Percentiles rank a stretch among this genome's conserved stretches.
These are phyloP conservation scores for Epichloe glyceriae DNA, from an alignment of 2,329 filamentous ascomycete genomes.

Conservation along the genomic window DNA sequence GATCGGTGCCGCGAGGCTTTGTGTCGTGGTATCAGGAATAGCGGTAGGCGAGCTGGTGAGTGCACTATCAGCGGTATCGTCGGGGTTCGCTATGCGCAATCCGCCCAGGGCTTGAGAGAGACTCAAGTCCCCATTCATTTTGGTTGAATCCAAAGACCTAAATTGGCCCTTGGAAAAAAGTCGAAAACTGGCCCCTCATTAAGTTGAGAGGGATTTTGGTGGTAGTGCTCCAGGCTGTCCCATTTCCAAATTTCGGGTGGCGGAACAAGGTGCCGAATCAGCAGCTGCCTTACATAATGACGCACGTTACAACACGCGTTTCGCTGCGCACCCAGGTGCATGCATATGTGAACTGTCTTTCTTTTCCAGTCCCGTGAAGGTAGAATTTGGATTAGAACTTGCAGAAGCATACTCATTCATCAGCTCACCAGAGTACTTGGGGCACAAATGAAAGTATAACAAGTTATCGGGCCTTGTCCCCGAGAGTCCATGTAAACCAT, in stretches of 20 bases:
- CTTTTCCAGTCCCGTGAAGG: background rate
- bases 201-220: constrained; percentile 1
- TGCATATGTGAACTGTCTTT: background rate
- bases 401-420: background rate
- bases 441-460: background rate
- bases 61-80: constrained; percentile 44
- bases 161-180: constrained; percentile 13
- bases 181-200: constrained; percentile 1
- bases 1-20: constrained; percentile 6
- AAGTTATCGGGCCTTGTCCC: background rate
- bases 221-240: background rate
- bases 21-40: constrained; percentile 10
- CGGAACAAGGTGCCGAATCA: constrained; percentile 4
- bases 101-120: constrained; percentile 87
- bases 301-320: background rate
- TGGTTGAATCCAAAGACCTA: constrained; percentile 17
- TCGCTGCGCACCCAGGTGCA: background rate
- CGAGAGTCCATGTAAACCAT: no score
- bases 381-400: background rate
- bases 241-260: constrained; percentile 2
- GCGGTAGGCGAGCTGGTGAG: constrained; percentile 8
- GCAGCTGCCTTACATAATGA: constrained; percentile 8
- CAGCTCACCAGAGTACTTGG: no score
- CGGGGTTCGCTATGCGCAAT: constrained; percentile 91
- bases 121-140: constrained; percentile 86